Evolutionary conservation across 768 basidiomycete species (phyloP).

Genomic region (Agaricus subrufescens): DNA sequence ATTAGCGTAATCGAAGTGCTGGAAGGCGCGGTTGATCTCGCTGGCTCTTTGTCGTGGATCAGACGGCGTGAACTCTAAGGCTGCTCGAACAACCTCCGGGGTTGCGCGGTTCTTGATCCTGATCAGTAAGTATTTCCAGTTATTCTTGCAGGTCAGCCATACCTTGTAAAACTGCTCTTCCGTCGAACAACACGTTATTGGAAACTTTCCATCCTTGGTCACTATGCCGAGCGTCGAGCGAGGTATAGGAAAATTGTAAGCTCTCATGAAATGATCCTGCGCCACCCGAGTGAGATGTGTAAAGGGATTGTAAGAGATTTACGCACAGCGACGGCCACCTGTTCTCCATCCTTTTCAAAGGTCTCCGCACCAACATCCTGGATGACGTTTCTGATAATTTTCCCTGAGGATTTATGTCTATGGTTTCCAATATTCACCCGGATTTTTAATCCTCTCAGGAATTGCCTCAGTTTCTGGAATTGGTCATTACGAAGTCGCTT

Average conservation of each 20-base stretch:
- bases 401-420: conserved; percentile 15
- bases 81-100: conserved; percentile 25
- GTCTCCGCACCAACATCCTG: conserved; percentile 17
- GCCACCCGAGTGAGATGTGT: not conserved
- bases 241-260: conserved; percentile 18
- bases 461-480: conserved; percentile 20
- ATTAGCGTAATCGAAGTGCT: conserved; percentile 27
- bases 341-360: conserved; percentile 23
- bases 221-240: conserved; percentile 22
- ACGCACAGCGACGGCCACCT: conserved; percentile 23
- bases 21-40: conserved; percentile 23
- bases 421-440: conserved; percentile 16
- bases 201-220: conserved; percentile 24
- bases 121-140: not conserved
- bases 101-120: conserved; percentile 21
- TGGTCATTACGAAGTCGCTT: conserved; percentile 6
- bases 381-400: conserved; percentile 24
- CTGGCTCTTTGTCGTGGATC: conserved; percentile 18
- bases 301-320: not conserved
- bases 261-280: conserved; percentile 23
- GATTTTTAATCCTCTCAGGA: conserved; percentile 26
- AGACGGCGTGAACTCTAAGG: conserved; percentile 22
- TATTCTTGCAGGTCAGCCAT: not conserved
- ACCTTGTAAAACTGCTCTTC: conserved; percentile 27
- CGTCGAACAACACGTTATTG: conserved; percentile 21